Percentiles rank a stretch among this genome's conserved stretches.
phyloP scores from a whole-genome alignment of 2,329 filamentous ascomycete species.

The Parastagonospora avenae region DNA sequence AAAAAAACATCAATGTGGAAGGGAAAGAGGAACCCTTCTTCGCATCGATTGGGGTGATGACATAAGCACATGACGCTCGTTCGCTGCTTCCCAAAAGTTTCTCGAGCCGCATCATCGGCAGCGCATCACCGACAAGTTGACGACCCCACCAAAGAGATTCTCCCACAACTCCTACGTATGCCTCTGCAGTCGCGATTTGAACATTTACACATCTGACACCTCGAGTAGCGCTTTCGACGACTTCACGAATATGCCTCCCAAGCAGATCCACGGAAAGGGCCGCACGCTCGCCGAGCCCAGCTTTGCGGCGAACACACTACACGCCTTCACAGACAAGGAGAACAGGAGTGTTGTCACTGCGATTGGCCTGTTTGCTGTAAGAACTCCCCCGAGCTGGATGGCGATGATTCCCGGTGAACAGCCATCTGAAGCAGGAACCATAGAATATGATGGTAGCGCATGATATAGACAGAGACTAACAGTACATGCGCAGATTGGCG shows the following conservation, averaged over 20 bases:
- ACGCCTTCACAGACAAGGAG: slow-evolving; percentile 52
- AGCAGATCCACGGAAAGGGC: slow-evolving; percentile 31
- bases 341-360: slow-evolving; percentile 57
- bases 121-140: slow-evolving; percentile 13
- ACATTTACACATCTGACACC: background rate
- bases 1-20: background rate
- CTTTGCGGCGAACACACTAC: slow-evolving; percentile 48
- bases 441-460: slow-evolving; percentile 1
- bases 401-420: background rate
- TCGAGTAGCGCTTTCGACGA: background rate
- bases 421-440: slow-evolving; percentile 1
- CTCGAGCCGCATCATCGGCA: slow-evolving; percentile 26
- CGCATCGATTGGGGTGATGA: background rate
- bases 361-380: slow-evolving; percentile 58
- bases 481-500: slow-evolving; percentile 49
- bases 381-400: slow-evolving; percentile 18
- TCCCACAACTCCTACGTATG: slow-evolving; percentile 8
- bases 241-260: slow-evolving; percentile 34
- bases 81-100: slow-evolving; percentile 23
- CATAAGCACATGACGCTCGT: slow-evolving; percentile 14
- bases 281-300: slow-evolving; percentile 41
- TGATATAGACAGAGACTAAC: slow-evolving; percentile 19
- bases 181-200: background rate
- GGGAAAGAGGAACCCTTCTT: background rate
- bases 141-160: slow-evolving; percentile 4